A percentile compares a stretch with the other conserved stretches of the same genome.
Evolutionary conservation across 805 yeast genomes (phyloP).

Genomic region (Candida railenensis): DNA sequence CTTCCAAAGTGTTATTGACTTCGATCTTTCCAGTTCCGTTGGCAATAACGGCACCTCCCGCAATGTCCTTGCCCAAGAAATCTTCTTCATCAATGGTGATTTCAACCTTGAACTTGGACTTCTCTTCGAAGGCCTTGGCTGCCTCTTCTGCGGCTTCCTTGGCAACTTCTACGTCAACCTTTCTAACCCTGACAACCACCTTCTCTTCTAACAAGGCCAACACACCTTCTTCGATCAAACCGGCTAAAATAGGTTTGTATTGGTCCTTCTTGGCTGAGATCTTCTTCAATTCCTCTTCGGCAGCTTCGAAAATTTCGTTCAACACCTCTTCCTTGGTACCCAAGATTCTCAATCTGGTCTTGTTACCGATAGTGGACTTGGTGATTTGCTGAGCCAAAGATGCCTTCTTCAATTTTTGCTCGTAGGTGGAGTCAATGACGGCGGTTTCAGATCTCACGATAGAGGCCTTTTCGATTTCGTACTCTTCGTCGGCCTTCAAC

Average conservation of each 20-base stretch:
- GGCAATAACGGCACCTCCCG: conserved; percentile 83
- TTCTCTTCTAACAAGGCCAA: conserved; percentile 70
- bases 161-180: conserved; percentile 60
- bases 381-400: conserved; percentile 91
- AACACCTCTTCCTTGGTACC: conserved; percentile 78
- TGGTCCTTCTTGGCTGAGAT: conserved; percentile 53
- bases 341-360: conserved; percentile 88
- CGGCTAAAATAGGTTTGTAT: conserved; percentile 69
- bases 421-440: conserved; percentile 78
- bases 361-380: conserved; percentile 92
- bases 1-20: conserved; percentile 90
- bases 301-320: conserved; percentile 68
- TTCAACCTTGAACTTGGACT: conserved; percentile 56
- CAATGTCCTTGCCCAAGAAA: conserved; percentile 58
- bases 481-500: conserved; percentile 97
- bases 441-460: conserved; percentile 91
- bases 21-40: conserved; percentile 80
- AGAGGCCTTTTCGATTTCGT: conserved; percentile 94
- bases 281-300: conserved; percentile 60
- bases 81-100: conserved; percentile 55
- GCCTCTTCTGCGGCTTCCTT: conserved; percentile 64
- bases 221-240: conserved; percentile 75
- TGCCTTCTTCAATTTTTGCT: conserved; percentile 85
- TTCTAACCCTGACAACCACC: conserved; percentile 64
- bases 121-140: conserved; percentile 58